These are phyloP conservation scores for Saturnispora besseyi DNA, from an alignment of 805 yeast species.

Conservation along the genomic window DNA sequence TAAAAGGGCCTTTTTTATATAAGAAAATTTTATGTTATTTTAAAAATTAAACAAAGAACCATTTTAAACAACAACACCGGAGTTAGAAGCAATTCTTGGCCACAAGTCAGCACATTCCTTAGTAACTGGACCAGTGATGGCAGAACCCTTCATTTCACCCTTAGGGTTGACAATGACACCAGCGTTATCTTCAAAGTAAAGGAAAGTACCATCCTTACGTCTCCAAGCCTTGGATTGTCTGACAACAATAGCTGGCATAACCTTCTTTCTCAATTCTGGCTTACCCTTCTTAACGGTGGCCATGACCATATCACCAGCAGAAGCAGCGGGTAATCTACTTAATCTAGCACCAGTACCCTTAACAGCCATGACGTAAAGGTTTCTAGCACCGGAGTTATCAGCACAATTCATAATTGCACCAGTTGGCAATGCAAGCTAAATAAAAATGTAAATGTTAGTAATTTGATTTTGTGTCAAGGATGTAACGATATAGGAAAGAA, in stretches of 20 bases:
- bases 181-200: constrained; percentile 99
- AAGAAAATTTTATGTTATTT: too few species aligned
- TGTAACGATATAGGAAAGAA: too few species aligned
- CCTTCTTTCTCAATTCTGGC: constrained; percentile 99
- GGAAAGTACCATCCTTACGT: constrained; percentile 99
- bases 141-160: constrained; percentile 99
- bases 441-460: constrained; percentile 14
- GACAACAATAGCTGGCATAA: constrained; percentile 98
- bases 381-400: constrained; percentile 99
- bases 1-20: not conserved
- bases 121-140: constrained; percentile 99
- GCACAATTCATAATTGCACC: constrained; percentile 99
- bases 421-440: constrained; percentile 94
- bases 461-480: not conserved
- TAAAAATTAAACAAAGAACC: not conserved
- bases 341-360: constrained; percentile 99
- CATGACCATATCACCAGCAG: constrained; percentile 99
- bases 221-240: constrained; percentile 99
- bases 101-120: constrained; percentile 99
- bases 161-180: constrained; percentile 99
- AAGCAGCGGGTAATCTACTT: constrained; percentile 99
- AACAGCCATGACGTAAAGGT: constrained; percentile 96
- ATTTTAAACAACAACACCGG: constrained; percentile 98
- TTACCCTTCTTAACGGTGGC: constrained; percentile 99
- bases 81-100: constrained; percentile 99